A percentile compares a stretch with the other conserved stretches of the same genome.
Evolutionary conservation across 176 grass and related monocot genomes (phyloP).

Genomic region (Echinochloa phyllopogon): DNA sequence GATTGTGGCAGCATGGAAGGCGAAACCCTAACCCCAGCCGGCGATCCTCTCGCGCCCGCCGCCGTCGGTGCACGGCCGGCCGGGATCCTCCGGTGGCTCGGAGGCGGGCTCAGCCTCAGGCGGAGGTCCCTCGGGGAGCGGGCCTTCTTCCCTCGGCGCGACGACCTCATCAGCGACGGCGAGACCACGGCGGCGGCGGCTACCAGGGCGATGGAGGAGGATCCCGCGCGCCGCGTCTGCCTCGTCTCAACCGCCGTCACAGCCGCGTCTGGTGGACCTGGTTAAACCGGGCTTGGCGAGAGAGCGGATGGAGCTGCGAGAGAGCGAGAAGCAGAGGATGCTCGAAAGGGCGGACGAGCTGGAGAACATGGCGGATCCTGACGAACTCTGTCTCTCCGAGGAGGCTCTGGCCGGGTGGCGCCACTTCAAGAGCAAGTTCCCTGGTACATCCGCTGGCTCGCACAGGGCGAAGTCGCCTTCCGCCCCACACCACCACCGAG

Average conservation of each 20-base stretch:
- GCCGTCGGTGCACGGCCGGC: not conserved
- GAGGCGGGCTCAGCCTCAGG: not conserved
- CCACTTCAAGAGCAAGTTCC: not conserved
- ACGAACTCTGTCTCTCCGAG: not conserved
- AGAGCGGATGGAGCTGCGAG: not conserved
- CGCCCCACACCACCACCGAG: not conserved
- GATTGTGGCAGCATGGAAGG: too few species aligned
- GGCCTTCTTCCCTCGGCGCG: not conserved
- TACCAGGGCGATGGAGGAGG: slow-evolving; percentile 15
- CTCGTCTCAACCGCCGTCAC: not conserved
- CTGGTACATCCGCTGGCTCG: not conserved
- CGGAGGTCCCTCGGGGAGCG: not conserved
- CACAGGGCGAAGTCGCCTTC: not conserved
- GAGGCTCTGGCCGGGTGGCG: not conserved
- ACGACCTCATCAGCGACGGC: not conserved
- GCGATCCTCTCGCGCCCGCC: too few species aligned
- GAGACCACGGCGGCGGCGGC: not conserved
- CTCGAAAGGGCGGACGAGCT: not conserved
- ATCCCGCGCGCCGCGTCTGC: not conserved
- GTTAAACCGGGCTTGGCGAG: not conserved
- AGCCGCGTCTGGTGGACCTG: not conserved
- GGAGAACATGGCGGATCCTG: not conserved
- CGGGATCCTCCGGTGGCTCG: not conserved
- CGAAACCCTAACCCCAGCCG: too few species aligned
- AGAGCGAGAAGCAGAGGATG: not conserved